phyloP scores from a whole-genome alignment of 2,329 filamentous ascomycete species.

The Alternaria longipes region DNA sequence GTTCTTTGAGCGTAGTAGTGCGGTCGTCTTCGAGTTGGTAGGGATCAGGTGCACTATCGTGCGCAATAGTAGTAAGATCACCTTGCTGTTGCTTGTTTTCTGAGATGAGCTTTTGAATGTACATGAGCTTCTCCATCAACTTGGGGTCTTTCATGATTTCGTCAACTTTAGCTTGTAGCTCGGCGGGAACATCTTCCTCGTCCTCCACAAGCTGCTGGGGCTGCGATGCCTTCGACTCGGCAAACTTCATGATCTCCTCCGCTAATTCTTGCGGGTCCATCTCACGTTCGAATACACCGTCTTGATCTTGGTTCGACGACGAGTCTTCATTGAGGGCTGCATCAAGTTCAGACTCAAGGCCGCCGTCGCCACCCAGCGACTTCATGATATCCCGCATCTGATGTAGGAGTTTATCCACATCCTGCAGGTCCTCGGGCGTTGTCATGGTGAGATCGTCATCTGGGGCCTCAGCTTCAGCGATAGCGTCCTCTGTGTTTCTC shows the following conservation, averaged over 20 bases:
- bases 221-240: conserved; percentile 15
- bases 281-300: conserved; percentile 29
- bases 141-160: conserved; percentile 47
- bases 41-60: conserved; percentile 43
- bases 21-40: conserved; percentile 33
- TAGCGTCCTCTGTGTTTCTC: conserved; percentile 21
- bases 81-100: conserved; percentile 22
- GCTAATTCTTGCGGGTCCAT: conserved; percentile 35
- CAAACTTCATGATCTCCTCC: conserved; percentile 34
- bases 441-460: conserved; percentile 16
- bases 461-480: conserved; percentile 16
- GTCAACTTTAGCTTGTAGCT: conserved; percentile 46
- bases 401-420: conserved; percentile 33
- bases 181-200: conserved; percentile 36
- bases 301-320: conserved; percentile 11
- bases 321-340: conserved; percentile 31
- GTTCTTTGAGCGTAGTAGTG: conserved; percentile 36
- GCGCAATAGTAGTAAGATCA: conserved; percentile 28
- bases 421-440: conserved; percentile 24
- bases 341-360: conserved; percentile 36
- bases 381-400: conserved; percentile 42
- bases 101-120: conserved; percentile 39
- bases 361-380: conserved; percentile 29
- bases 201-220: conserved; percentile 17
- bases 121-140: conserved; percentile 44